These are phyloP conservation scores for Naganishia onofrii DNA, from an alignment of 768 basidiomycete species.

Conservation along the genomic window DNA sequence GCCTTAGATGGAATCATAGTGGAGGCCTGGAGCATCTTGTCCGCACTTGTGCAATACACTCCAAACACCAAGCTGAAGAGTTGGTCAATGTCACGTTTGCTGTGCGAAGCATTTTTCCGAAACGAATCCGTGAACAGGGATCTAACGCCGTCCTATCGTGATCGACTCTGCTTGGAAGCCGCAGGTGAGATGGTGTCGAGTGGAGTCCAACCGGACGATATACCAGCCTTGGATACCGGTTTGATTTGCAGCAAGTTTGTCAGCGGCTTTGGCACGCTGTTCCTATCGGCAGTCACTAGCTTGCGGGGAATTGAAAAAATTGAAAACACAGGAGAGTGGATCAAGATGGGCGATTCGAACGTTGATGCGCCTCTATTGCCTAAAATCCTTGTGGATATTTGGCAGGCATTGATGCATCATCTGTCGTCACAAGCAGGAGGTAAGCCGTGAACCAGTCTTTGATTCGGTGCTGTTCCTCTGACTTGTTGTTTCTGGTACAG, in stretches of 20 bases:
- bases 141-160: slow-evolving; percentile 30
- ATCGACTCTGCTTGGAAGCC: slow-evolving; percentile 29
- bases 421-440: neutral
- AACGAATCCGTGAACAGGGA: slow-evolving; percentile 37
- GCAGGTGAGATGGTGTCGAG: slow-evolving; percentile 35
- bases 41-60: slow-evolving; percentile 38
- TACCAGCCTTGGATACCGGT: slow-evolving; percentile 40
- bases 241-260: slow-evolving; percentile 34
- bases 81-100: slow-evolving; percentile 41
- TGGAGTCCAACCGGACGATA: slow-evolving; percentile 34
- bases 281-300: slow-evolving; percentile 35
- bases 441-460: neutral
- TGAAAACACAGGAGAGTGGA: slow-evolving; percentile 2
- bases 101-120: slow-evolving; percentile 38
- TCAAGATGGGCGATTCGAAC: neutral
- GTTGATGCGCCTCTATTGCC: neutral
- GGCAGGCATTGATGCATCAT: slow-evolving; percentile 13
- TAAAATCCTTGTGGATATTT: neutral
- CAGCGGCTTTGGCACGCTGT: slow-evolving; percentile 36
- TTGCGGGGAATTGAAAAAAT: neutral
- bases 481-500: neutral
- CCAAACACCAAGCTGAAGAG: neutral
- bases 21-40: slow-evolving; percentile 42
- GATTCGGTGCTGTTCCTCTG: neutral
- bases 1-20: slow-evolving; percentile 42